Percentiles rank a stretch among this genome's conserved stretches.
phyloP scores from a whole-genome alignment of 176 grass and related monocot genomes.

The Cymbopogon citratus region DNA sequence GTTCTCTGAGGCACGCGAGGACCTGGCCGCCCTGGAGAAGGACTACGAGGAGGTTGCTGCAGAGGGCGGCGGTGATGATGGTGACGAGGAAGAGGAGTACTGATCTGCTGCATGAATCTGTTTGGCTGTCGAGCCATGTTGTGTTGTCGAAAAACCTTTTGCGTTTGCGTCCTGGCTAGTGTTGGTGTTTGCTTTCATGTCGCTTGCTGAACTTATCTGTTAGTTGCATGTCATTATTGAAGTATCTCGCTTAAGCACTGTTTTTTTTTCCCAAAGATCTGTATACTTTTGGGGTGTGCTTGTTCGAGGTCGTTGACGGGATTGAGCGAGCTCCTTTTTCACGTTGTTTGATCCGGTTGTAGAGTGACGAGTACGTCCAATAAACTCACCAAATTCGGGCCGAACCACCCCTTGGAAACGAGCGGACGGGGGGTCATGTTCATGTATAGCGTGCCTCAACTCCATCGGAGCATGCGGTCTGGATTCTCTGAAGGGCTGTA shows the following conservation, averaged over 20 bases:
- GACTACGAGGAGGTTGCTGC: slow-evolving; percentile 40
- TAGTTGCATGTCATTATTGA: not conserved
- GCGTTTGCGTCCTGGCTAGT: not conserved
- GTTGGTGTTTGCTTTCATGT: not conserved
- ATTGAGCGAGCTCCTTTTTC: too few species aligned
- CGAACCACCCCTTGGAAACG: too few species aligned
- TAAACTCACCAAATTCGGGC: too few species aligned
- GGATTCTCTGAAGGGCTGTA: too few species aligned
- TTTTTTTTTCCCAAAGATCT: not conserved
- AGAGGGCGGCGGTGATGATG: slow-evolving; percentile 20
- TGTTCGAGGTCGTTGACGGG: too few species aligned
- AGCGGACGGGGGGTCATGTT: too few species aligned
- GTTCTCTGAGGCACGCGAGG: slow-evolving; percentile 44
- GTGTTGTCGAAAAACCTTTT: not conserved
- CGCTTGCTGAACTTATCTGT: not conserved
- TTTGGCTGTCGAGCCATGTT: not conserved
- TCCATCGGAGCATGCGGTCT: too few species aligned
- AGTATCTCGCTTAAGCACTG: not conserved
- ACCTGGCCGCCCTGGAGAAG: slow-evolving; percentile 42
- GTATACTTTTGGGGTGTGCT: not conserved
- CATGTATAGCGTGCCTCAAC: too few species aligned
- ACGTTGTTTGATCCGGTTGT: too few species aligned
- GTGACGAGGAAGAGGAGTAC: slow-evolving; percentile 32
- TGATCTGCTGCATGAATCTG: slow-evolving; percentile 5
- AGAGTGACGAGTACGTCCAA: too few species aligned